Base-by-base conservation (phyloP, 352 stramenopile species). In the Plasmopara muralis region DNA sequence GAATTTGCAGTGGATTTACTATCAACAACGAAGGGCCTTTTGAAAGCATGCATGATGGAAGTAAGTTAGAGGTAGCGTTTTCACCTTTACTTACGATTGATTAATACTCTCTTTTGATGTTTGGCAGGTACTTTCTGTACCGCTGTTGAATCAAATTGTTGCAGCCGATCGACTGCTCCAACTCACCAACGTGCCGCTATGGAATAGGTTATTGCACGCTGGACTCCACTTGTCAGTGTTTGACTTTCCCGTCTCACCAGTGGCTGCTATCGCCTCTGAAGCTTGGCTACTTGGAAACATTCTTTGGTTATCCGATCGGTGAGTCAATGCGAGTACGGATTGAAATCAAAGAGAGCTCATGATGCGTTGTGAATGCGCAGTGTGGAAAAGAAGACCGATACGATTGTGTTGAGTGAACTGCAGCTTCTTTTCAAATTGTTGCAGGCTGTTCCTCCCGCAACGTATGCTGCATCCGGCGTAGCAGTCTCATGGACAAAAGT, bases 401-500 rank as follows among this genome's bases (percentile, higher is more conserved):
- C 38, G 3, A 33, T 68, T 1, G 55, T 77, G 20, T 41, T 76
- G 2, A 60, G 43, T 0, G 72, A 83, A 47, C 60, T 74, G 6
- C 53, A 74, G 13, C 47, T 81, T 31, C 54, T 81, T 5, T 77
- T 65, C 2, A 76, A 65, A 18, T 37, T 85, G 14, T 49, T 87
- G 9, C 66, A 78, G 47, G 58, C 56, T 29, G 64, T 85, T 9
- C 71, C 77, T 28, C 49, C 68, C 0, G 73, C 76, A 37, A 82
- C 74, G 20, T 89, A 76, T 49, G 64, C 66, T 34, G 47, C 65
- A 5, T 71, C 68, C 13, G 75, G 75, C 13, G 68, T 80, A 15
- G 62, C 77, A 8, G 56, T 88, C 6, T 60, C 73, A n/a, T 89
- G 77, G 77, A 80, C 71, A 3, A 83, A 85, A 64, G 69, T 89